These are phyloP conservation scores for Nemania serpens DNA, from an alignment of 2,329 filamentous ascomycete genomes.

Conservation along the genomic window DNA sequence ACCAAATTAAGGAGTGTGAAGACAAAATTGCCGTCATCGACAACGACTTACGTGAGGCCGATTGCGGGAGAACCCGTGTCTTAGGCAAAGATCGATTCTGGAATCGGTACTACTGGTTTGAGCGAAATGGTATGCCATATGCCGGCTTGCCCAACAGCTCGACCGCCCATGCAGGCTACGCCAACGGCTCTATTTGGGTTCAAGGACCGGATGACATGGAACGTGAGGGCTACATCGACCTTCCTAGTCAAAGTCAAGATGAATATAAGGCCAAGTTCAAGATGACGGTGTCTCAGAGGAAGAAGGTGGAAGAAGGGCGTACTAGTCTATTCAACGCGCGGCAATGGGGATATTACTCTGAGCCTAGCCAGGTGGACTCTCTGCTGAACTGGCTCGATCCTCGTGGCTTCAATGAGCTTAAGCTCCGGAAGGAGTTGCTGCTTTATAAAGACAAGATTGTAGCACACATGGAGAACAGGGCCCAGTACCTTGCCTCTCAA, in stretches of 20 bases:
- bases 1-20: slow-evolving; percentile 78
- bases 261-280: slow-evolving; percentile 78
- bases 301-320: slow-evolving; percentile 80
- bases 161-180: slow-evolving; percentile 84
- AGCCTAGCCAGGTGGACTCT: slow-evolving; percentile 75
- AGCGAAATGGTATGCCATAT: slow-evolving; percentile 97
- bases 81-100: slow-evolving; percentile 95
- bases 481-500: slow-evolving; percentile 67
- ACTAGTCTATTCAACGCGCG: slow-evolving; percentile 76
- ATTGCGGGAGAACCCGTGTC: slow-evolving; percentile 86
- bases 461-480: slow-evolving; percentile 79
- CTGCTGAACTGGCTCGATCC: slow-evolving; percentile 88
- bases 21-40: slow-evolving; percentile 84
- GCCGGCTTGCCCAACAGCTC: slow-evolving; percentile 86
- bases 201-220: slow-evolving; percentile 93
- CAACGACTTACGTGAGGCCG: slow-evolving; percentile 89
- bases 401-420: slow-evolving; percentile 82
- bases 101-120: slow-evolving; percentile 99
- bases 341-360: slow-evolving; percentile 92
- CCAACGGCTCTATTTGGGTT: slow-evolving; percentile 94
- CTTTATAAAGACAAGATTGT: slow-evolving; percentile 76
- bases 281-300: slow-evolving; percentile 84
- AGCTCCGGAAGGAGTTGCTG: slow-evolving; percentile 84
- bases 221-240: slow-evolving; percentile 82
- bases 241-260: slow-evolving; percentile 70